Conservation (phyloP, 129 eudicot species). For the Flaveria robusta region DNA sequence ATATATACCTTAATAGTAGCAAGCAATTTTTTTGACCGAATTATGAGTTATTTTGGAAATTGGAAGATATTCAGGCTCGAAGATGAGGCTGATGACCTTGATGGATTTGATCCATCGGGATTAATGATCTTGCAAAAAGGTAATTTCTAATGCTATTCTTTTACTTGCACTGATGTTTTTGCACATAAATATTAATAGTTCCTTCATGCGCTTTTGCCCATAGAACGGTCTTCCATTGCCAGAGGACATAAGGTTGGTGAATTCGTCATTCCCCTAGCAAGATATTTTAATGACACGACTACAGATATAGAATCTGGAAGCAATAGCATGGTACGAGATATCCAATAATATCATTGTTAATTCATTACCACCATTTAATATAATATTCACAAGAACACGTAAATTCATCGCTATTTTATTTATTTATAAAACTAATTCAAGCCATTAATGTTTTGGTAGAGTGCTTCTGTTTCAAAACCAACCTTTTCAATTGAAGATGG, state of each 20-base stretch:
- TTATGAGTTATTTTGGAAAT: conserved; percentile 60
- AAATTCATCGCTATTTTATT: background rate
- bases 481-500: conserved; percentile 20
- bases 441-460: conserved; percentile 29
- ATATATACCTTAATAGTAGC: conserved; percentile 73
- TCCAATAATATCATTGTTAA: too few species aligned
- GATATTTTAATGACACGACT: conserved; percentile 59
- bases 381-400: background rate
- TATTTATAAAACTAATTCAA: too few species aligned
- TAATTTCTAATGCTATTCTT: background rate
- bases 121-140: conserved; percentile 67
- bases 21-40: conserved; percentile 60
- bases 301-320: conserved; percentile 64
- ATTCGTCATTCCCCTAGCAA: conserved; percentile 84
- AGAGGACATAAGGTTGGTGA: conserved; percentile 94
- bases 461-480: conserved; percentile 41
- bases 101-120: conserved; percentile 77
- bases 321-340: conserved; percentile 45
- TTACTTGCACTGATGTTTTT: too few species aligned
- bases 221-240: conserved; percentile 81
- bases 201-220: background rate
- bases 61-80: conserved; percentile 63
- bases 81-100: conserved; percentile 56
- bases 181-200: too few species aligned
- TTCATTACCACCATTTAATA: background rate